Base-by-base conservation (phyloP, 208 protist species). In the Trypanosomatidae sp. region DNA sequence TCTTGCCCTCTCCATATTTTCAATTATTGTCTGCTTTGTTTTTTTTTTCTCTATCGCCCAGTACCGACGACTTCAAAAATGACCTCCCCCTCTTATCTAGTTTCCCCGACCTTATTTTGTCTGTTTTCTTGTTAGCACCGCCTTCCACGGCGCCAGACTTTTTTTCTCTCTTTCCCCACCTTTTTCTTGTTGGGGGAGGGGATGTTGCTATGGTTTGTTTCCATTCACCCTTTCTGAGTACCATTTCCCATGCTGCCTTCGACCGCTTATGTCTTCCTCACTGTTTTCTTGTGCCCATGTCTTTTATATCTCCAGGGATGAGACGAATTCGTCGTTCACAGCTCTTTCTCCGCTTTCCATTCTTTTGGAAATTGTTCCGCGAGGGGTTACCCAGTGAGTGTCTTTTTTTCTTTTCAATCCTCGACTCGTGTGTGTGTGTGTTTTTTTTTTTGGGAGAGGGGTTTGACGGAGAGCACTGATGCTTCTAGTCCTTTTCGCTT, bases 21-120 rank as follows among this genome's bases (percentile, higher is more conserved):
- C 30, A 8, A 44, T 46, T 65, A 7, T 65, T 12, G 30, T 46
- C 39, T 65, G 36, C 60, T 12, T 65, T 56, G 17, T 66, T 73
- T 72, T 81, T 44, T 44, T 36, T 56, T 44, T 19, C 17, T 62
- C 53, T 55, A 30, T 47, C 60, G n/a, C 36, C 10, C 19, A 65
- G 28, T 39, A 44, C 3, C 39, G 36, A 65, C 22, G 60, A 65
- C 12, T 15, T 65, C 39, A 39, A 22, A 46, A 46, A 39, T 2
- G 3, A 3, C 44, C 9, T 39, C 60, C 17, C 33, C 39, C 22
- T 43, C 33, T 46, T 65, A 10, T 25, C 6, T 43, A 46, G 36
- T 47, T 47, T 46, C 15, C n/a, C 33, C 8, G 19, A 47, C 28
- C 7, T 44, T 22, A 39, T 43, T 39, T 65, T 65, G 22, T 56